Conservation (phyloP, 768 basidiomycete genomes). For the Leccinum incarnatum region DNA sequence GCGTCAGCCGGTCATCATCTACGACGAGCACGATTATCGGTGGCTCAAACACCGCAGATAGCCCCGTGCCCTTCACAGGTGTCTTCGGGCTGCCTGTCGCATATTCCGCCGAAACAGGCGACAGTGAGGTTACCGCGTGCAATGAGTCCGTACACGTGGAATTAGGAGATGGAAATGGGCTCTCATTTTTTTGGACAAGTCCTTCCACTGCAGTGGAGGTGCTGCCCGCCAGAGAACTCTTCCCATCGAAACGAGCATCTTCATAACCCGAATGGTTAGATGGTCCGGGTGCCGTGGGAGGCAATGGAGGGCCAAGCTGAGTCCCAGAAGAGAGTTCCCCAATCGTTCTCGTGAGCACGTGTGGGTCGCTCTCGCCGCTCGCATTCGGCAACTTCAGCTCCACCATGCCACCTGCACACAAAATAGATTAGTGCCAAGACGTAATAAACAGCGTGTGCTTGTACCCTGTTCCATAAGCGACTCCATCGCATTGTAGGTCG, state of each 20-base stretch:
- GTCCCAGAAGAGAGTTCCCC: constrained; percentile 42
- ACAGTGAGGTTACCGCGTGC: background rate
- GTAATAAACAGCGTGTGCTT: background rate
- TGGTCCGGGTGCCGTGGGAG: constrained; percentile 2
- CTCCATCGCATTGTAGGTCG: constrained; percentile 47
- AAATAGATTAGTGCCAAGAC: background rate
- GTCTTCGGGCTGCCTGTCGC: constrained; percentile 12
- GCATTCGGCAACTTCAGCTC: constrained; percentile 49
- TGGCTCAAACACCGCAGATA: constrained; percentile 39
- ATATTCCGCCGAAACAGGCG: constrained; percentile 3
- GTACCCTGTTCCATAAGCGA: constrained; percentile 65
- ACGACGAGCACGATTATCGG: constrained; percentile 72
- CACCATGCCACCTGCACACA: constrained; percentile 49
- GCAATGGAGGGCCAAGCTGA: constrained; percentile 26
- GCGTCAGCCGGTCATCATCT: constrained; percentile 79
- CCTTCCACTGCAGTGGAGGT: constrained; percentile 4
- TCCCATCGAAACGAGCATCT: background rate
- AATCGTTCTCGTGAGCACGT: constrained; percentile 42
- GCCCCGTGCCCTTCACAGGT: constrained; percentile 10
- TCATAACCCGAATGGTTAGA: background rate
- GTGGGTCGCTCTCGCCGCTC: constrained; percentile 30
- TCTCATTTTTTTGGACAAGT: background rate
- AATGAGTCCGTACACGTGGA: constrained; percentile 2
- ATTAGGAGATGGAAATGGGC: constrained; percentile 2
- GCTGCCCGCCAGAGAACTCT: constrained; percentile 2